Conservation (phyloP, 2,329 filamentous ascomycete species). For the Fusarium multiceps region DNA sequence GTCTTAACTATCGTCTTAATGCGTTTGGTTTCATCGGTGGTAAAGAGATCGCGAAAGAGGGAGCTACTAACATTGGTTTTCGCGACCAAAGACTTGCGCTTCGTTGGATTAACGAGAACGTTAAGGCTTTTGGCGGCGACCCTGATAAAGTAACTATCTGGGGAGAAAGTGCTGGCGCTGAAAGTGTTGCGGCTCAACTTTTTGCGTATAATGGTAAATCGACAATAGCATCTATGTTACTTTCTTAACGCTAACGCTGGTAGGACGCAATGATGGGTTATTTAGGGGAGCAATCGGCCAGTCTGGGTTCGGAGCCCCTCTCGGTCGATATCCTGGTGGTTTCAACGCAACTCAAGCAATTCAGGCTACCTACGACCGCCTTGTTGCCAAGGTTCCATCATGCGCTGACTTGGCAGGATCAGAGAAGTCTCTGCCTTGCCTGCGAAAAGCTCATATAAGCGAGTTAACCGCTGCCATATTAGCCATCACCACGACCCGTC, state of each 20-base stretch:
- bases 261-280: conserved; percentile 59
- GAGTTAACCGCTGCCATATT: conserved; percentile 42
- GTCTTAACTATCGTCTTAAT: conserved; percentile 61
- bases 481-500: neutral
- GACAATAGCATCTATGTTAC: accelerated
- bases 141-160: conserved; percentile 60
- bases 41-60: conserved; percentile 53
- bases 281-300: conserved; percentile 63
- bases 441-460: conserved; percentile 45
- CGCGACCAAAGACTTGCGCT: conserved; percentile 61
- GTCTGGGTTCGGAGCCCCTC: conserved; percentile 56
- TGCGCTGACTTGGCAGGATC: conserved; percentile 40
- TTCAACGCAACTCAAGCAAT: conserved; percentile 46
- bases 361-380: conserved; percentile 45
- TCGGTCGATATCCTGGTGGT: conserved; percentile 45
- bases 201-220: conserved; percentile 49
- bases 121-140: conserved; percentile 58
- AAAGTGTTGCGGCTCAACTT: conserved; percentile 27
- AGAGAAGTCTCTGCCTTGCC: conserved; percentile 42
- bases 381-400: conserved; percentile 45
- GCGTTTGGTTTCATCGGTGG: conserved; percentile 61
- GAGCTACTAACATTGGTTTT: conserved; percentile 62
- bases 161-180: conserved; percentile 62
- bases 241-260: neutral
- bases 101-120: conserved; percentile 61